These are phyloP conservation scores for Coemansia sp. DNA, from an alignment of 192 early-diverging fungal species.

Conservation along the genomic window DNA sequence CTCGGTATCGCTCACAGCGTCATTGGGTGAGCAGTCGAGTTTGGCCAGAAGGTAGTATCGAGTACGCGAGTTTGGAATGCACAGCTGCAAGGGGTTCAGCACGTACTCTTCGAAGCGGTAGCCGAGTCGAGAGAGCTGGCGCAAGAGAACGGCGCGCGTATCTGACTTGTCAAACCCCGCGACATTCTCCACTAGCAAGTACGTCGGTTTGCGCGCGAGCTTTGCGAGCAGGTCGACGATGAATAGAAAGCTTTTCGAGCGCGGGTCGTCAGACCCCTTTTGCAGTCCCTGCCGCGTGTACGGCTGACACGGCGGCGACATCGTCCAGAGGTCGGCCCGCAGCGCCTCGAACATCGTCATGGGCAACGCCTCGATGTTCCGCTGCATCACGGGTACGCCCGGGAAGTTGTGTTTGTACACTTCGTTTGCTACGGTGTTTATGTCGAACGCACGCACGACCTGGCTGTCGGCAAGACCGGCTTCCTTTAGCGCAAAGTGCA, in stretches of 20 bases:
- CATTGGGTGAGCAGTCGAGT: constrained; percentile 14
- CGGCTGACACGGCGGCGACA: constrained; percentile 87
- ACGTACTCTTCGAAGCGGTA: constrained; percentile 76
- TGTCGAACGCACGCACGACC: constrained; percentile 91
- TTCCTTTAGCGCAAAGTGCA: constrained; percentile 78
- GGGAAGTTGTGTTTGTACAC: constrained; percentile 72
- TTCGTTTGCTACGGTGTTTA: constrained; percentile 89
- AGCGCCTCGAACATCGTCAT: constrained; percentile 64
- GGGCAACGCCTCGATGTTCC: constrained; percentile 67
- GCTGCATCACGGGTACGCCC: constrained; percentile 45
- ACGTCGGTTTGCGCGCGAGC: constrained; percentile 60
- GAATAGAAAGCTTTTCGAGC: constrained; percentile 76
- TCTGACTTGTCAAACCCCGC: constrained; percentile 76
- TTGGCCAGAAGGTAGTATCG: constrained; percentile 73
- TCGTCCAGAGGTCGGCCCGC: constrained; percentile 73
- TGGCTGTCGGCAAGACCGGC: constrained; percentile 59
- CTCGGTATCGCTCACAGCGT: constrained; percentile 11
- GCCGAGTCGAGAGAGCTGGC: constrained; percentile 56
- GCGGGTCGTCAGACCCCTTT: constrained; percentile 69
- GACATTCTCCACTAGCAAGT: constrained; percentile 80
- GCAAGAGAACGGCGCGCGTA: constrained; percentile 62
- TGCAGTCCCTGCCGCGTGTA: constrained; percentile 75
- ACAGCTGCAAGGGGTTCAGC: constrained; percentile 73
- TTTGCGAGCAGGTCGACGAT: constrained; percentile 66
- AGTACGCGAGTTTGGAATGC: constrained; percentile 79